Evolutionary conservation across 2,329 filamentous ascomycete species (phyloP).

Genomic region (Colletotrichum noveboracense): DNA sequence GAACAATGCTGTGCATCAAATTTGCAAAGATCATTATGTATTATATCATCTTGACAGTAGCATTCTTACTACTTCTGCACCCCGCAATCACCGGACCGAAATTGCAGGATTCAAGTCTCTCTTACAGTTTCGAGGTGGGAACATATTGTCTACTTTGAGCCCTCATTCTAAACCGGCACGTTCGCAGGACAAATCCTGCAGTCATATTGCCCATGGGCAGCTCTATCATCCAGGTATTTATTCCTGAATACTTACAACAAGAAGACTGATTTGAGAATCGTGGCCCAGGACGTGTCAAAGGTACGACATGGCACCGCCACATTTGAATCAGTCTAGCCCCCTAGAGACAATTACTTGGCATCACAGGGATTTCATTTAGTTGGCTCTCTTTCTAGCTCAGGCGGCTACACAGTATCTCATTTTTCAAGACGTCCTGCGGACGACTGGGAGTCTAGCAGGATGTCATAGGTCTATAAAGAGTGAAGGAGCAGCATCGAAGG

Average conservation of each 20-base stretch:
- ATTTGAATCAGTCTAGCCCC: not conserved
- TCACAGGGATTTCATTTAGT: not conserved
- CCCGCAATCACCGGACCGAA: rapidly evolving
- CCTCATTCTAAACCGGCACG: too few relatives aligned
- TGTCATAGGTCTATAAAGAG: not conserved
- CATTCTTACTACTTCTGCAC: rapidly evolving
- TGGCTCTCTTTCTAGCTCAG: not conserved
- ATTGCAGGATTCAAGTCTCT: rapidly evolving
- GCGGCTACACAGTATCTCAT: not conserved
- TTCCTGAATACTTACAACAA: not conserved
- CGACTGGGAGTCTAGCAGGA: rapidly evolving
- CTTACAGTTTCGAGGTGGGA: not conserved
- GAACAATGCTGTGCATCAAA: rapidly evolving
- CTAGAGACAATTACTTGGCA: too few relatives aligned
- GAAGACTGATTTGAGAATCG: not conserved
- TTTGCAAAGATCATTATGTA: rapidly evolving
- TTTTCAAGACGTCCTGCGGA: not conserved
- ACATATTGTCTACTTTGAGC: too few relatives aligned
- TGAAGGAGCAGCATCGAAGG: not conserved
- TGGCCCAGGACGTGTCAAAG: not conserved
- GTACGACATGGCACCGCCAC: rapidly evolving
- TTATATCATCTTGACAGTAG: rapidly evolving
- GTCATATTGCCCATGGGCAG: not conserved
- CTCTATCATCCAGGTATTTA: rapidly evolving
- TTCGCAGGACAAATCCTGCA: too few relatives aligned